phyloP scores from a whole-genome alignment of 1,139 yeast species.

The Yamadazyma pseudoaaseri region DNA sequence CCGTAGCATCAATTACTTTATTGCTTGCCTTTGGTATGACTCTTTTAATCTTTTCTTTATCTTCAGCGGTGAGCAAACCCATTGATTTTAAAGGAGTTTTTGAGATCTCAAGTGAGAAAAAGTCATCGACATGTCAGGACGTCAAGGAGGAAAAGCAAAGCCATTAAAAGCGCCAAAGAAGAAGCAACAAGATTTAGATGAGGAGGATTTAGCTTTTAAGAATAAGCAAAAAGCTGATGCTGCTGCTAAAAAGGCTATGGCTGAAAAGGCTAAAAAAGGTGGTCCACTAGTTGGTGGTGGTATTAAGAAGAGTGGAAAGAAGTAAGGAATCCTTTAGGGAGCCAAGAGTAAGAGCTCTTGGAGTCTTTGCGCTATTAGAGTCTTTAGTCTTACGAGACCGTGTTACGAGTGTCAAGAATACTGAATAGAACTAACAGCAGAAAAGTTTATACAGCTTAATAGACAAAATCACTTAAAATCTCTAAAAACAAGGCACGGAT shows the following conservation, averaged over 20 bases:
- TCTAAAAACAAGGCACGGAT: no score
- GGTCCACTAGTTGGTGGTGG: constrained; percentile 94
- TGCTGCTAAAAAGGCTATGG: constrained; percentile 88
- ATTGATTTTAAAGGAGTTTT: constrained; percentile 27
- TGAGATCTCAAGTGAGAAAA: not conserved
- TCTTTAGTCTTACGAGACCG: no score
- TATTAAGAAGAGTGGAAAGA: constrained; percentile 83
- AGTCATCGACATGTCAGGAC: constrained; percentile 64
- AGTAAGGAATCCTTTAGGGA: constrained; percentile 16
- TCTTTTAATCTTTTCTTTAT: constrained; percentile 85
- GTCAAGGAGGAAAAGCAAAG: constrained; percentile 75
- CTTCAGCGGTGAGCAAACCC: constrained; percentile 65
- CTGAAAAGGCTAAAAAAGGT: constrained; percentile 81
- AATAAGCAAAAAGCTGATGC: constrained; percentile 95
- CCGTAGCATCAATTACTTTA: constrained; percentile 86
- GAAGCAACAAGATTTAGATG: constrained; percentile 70
- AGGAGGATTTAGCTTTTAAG: constrained; percentile 86
- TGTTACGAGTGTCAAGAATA: no score
- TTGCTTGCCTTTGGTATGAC: constrained; percentile 86
- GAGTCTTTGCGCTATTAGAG: no score
- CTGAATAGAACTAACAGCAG: no score
- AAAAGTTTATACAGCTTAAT: no score
- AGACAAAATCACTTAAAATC: no score
- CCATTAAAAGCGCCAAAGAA: constrained; percentile 73
- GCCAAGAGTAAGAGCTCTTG: no score